A percentile compares a stretch with the other conserved stretches of the same genome.
Evolutionary conservation across 139 green algal genomes (phyloP).

Genomic region (Chlorella ohadii): DNA sequence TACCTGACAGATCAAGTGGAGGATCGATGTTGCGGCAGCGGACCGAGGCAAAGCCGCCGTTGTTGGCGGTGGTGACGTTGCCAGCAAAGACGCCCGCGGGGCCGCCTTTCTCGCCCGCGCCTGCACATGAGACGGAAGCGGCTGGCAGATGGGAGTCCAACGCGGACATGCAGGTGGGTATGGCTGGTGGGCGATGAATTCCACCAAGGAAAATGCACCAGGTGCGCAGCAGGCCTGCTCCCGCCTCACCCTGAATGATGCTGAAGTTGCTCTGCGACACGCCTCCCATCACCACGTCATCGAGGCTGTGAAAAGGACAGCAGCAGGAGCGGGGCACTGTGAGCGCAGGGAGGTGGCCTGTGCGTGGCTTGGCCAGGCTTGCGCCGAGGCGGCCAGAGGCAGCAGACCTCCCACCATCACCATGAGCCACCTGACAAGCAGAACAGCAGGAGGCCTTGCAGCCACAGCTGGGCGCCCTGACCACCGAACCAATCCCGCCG

Average conservation of each 20-base stretch:
- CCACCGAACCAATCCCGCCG: too few species aligned
- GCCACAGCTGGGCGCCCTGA: too few species aligned
- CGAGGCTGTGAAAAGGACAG: constrained; percentile 59
- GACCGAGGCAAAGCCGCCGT: constrained; percentile 89
- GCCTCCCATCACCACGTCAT: constrained; percentile 98
- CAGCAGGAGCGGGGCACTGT: not conserved
- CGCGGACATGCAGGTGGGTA: not conserved
- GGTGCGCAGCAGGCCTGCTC: not conserved
- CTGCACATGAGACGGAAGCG: not conserved
- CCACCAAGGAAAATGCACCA: too few species aligned
- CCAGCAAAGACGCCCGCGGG: constrained; percentile 72
- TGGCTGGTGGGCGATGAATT: too few species aligned
- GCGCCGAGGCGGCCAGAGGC: too few species aligned
- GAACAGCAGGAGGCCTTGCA: too few species aligned
- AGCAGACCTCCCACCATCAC: too few species aligned
- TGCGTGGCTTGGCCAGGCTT: too few species aligned
- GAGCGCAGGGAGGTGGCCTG: too few species aligned
- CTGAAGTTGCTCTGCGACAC: constrained; percentile 63
- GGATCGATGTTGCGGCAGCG: constrained; percentile 87
- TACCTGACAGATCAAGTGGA: constrained; percentile 73
- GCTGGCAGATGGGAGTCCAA: too few species aligned
- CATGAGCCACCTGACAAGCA: not conserved
- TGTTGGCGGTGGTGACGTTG: constrained; percentile 85
- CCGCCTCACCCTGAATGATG: constrained; percentile 31
- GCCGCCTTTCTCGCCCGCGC: constrained; percentile 69